Evolutionary conservation across 192 early-diverging fungal species (phyloP), one percentile per base, ranked within the genome.

Genomic region (Radiomyces spectabilis): DNA sequence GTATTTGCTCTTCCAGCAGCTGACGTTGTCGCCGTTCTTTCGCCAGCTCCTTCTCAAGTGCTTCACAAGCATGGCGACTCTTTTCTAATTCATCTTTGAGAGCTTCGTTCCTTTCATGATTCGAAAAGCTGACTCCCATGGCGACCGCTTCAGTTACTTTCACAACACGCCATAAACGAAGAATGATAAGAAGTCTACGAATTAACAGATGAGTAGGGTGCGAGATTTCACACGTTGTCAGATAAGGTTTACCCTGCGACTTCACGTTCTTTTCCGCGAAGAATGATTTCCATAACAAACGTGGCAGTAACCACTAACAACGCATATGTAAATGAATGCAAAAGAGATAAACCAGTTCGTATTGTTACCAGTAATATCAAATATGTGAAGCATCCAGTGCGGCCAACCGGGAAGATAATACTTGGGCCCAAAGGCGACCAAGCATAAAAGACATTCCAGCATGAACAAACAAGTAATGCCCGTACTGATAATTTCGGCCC

Each of bases 121-220:
- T 41, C 13, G 51, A 37, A 51, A 32, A 46, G 26, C 22, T 53
- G 2, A 76, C 53, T 9, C 75, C 72, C 32, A 69, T 66, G 1
- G 73, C 69, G n/a, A 76, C 71, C 1, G 69, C 56, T 22, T 72
- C 72, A 12, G 71, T 59, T 24, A 73, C 63, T 44, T 79, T 76
- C 43, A 79, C 56, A 16, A 79, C 26, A 49, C 77, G 59, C 79
- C 79, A 81, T 13, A 78, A 54, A 55, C 79, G 73, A 55, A 81
- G 76, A 30, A 78, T 63, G 29, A 81, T 72, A 42, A 81, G 57
- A 4, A 81, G 58, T 22, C 67, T 69, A 41, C 12, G 4, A 18
- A 41, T 15, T 21, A 16, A 30, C 2, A 60, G 21, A 42, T 34
- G 1, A 18, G 18, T 33, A 39, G n/a, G n/a, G n/a, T n/a, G n/a